Evolutionary conservation across 169 alveolate genomes (phyloP).

Genomic region (Babesia ovis): DNA sequence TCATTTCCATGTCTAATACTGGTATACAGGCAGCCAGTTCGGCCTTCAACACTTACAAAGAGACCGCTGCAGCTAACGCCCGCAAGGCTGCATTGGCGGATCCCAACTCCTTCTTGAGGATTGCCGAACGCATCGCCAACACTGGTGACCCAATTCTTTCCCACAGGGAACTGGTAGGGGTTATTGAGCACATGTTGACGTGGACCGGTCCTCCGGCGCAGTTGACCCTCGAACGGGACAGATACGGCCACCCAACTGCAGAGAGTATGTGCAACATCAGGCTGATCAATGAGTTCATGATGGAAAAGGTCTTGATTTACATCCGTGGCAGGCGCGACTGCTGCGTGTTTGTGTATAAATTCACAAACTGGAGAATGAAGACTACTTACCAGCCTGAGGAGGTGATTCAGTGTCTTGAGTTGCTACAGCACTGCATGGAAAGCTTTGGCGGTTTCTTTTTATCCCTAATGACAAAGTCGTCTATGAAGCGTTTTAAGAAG

Average conservation of each 20-base stretch:
- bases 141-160: slow-evolving; percentile 35
- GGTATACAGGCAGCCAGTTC: slow-evolving; percentile 47
- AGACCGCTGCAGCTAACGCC: slow-evolving; percentile 37
- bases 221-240: slow-evolving; percentile 50
- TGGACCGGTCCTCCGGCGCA: slow-evolving; percentile 33
- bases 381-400: slow-evolving; percentile 76
- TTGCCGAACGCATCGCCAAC: slow-evolving; percentile 31
- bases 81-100: slow-evolving; percentile 21
- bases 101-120: slow-evolving; percentile 41
- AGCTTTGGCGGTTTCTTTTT: slow-evolving; percentile 70
- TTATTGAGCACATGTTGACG: slow-evolving; percentile 41
- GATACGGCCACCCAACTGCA: slow-evolving; percentile 54
- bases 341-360: slow-evolving; percentile 64
- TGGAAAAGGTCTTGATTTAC: slow-evolving; percentile 43
- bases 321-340: slow-evolving; percentile 55
- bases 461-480: slow-evolving; percentile 69
- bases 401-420: slow-evolving; percentile 72
- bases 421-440: slow-evolving; percentile 67
- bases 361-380: slow-evolving; percentile 71
- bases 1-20: slow-evolving; percentile 38
- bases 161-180: slow-evolving; percentile 63
- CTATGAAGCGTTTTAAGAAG: slow-evolving; percentile 70
- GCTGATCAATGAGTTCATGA: slow-evolving; percentile 30
- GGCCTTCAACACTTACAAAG: slow-evolving; percentile 37
- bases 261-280: slow-evolving; percentile 42